Evolutionary conservation across 2,329 filamentous ascomycete species (phyloP), one percentile per base, ranked within the genome.

Genomic region (Talaromyces sp.): DNA sequence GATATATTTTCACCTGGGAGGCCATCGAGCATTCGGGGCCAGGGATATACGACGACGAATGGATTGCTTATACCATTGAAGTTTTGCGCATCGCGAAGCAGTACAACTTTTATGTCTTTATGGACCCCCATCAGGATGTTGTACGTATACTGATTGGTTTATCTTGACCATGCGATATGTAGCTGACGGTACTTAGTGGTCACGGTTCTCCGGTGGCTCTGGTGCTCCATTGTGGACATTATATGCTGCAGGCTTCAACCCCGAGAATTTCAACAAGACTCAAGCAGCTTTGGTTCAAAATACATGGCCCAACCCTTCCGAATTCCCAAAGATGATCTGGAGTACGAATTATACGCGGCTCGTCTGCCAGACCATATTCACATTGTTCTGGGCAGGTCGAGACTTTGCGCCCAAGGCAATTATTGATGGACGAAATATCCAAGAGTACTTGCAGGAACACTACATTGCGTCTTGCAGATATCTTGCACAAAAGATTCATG

Each of bases 281-380:
- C 89, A 97, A 74, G 93, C 93, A 3, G 91, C 94, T 37, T 83
- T 97, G 60, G 93, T 99, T 6, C 94, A 99, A 55, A 99, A 97
- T 68, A 95, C 89, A 1, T 97, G 90, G 69, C 86, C 89, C 9
- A 83, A 96, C 19, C 91, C 92, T 8, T 86, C 86, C 25, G 82
- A 87, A 1, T 99, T 93, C 64, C 94, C 94, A 22, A 97, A 97
- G 77, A 99, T 99, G 95, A 93, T 97, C 59, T 99, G 94, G 94
- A 91, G 93, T 15, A 97, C 95, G 53, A 99, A 99, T 71, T 99
- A 99, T 73, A 89, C 85, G 61, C 84, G 94, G 22, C 80, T 97
- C 52, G 92, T 88, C 2, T 89, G 88, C 52, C 90, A 92, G 64
- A 92, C 91, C 46, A 91, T 97, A 65, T 97, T 97, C 71, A 96